These are phyloP conservation scores for Polyplosphaeria fusca DNA, from an alignment of 495 filamentous ascomycete genomes.

Conservation along the genomic window DNA sequence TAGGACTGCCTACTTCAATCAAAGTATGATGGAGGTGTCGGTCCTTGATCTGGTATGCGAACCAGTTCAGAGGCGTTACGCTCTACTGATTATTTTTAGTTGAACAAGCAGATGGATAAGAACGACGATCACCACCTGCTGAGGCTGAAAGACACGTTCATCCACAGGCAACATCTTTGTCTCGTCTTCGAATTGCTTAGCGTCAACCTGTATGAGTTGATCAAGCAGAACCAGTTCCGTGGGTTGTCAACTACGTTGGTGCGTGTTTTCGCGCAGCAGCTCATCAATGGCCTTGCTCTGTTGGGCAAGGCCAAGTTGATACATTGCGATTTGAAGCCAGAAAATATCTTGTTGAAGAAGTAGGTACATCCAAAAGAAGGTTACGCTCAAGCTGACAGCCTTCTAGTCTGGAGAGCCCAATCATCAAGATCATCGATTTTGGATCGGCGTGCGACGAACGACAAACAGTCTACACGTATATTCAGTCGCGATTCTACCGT, in stretches of 20 bases:
- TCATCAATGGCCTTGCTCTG: conserved; percentile 86
- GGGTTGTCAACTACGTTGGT: conserved; percentile 96
- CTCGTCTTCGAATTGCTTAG: conserved; percentile 96
- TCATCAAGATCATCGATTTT: conserved; percentile 99
- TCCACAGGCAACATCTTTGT: conserved; percentile 95
- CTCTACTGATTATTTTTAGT: conserved; percentile 48
- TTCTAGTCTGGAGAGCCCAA: conserved; percentile 84
- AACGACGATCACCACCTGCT: conserved; percentile 98
- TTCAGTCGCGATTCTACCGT: conserved; percentile 96
- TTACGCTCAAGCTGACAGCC: background rate
- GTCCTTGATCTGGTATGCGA: conserved; percentile 84
- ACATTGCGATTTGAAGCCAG: conserved; percentile 97
- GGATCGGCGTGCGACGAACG: conserved; percentile 98
- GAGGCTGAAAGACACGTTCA: conserved; percentile 96
- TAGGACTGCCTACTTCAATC: conserved; percentile 98
- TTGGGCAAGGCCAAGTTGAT: conserved; percentile 96
- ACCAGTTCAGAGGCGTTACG: background rate
- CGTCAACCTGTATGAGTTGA: conserved; percentile 97
- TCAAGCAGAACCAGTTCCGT: conserved; percentile 99
- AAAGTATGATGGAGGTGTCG: conserved; percentile 99
- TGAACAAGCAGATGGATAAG: conserved; percentile 98
- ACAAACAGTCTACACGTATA: conserved; percentile 99
- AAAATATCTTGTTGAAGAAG: conserved; percentile 98
- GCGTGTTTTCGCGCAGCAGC: conserved; percentile 94
- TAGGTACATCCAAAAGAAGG: conserved; percentile 44